Conservation (phyloP, 352 stramenopile genomes). For the Stephanocyclus meneghinianus region DNA sequence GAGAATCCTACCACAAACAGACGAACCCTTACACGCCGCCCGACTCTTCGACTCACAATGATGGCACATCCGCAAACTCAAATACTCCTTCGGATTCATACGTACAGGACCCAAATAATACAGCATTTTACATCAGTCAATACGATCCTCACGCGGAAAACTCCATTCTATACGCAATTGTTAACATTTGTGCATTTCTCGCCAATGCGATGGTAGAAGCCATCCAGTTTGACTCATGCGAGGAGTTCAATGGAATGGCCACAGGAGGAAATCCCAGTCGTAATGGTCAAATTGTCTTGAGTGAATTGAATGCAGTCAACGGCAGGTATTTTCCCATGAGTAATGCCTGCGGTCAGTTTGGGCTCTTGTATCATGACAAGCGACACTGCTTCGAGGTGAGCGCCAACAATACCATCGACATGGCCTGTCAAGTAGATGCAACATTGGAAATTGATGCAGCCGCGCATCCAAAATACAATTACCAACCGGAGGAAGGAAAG, state of each 20-base stretch:
- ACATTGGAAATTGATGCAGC: slow-evolving; percentile 31
- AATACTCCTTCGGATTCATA: slow-evolving; percentile 13
- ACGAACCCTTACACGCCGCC: slow-evolving; percentile 24
- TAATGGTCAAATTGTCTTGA: background rate
- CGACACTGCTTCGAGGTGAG: background rate
- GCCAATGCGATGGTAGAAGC: slow-evolving; percentile 37
- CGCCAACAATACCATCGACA: background rate
- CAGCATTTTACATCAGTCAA: slow-evolving; percentile 40
- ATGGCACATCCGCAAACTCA: background rate
- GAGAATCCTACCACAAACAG: slow-evolving; percentile 27
- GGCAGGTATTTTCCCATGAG: slow-evolving; percentile 47
- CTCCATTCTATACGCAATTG: slow-evolving; percentile 35
- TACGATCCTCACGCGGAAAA: slow-evolving; percentile 17
- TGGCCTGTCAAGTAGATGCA: slow-evolving; percentile 34
- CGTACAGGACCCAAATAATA: slow-evolving; percentile 15
- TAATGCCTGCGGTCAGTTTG: slow-evolving; percentile 61
- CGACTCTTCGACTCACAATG: background rate
- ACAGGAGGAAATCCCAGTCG: background rate
- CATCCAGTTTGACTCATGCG: slow-evolving; percentile 50
- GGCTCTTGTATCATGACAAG: slow-evolving; percentile 51
- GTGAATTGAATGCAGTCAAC: slow-evolving; percentile 37
- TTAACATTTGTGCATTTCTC: slow-evolving; percentile 51
- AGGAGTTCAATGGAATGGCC: slow-evolving; percentile 50
- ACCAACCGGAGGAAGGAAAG: background rate
- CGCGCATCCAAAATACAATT: slow-evolving; percentile 36